Base-by-base conservation (phyloP, 2,329 filamentous ascomycete species). In the Dactylellina sp. region DNA sequence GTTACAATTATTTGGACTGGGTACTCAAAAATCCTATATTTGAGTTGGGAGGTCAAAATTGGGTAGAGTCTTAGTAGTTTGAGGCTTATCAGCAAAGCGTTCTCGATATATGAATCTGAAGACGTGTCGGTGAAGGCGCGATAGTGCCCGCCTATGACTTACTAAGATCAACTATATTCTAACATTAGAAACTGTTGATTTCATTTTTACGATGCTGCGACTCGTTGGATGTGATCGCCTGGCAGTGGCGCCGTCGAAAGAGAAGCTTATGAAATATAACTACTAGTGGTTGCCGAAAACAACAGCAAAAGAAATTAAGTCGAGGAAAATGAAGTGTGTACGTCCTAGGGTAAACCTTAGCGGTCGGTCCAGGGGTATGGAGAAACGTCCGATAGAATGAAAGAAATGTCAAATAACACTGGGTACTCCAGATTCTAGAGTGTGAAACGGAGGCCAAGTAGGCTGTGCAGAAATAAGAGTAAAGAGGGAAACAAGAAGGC, bases 241-340 rank as follows among this genome's bases (percentile, higher is more conserved):
- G 55, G 70, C 55, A 52, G 55, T 57, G 61, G 70, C 50, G 61
- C 70, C 63, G 68, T 65, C 53, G 46, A 40, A 64, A 40, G 49
- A 72, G 60, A 74, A 61, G 70, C 70, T 74, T 66, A 65, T 62
- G 61, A 74, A 61, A 74, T 74, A 66, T 53, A 65, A 68, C 20
- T 14, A n/a, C 61, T 35, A 49, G 40, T 20, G 60, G 53, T 59
- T 59, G 66, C 46, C 49, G 60, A 61, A 50, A 64, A 46, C 25
- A 50, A n/a, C 9, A 37, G 42, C 46, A 63, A 72, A 72, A 74
- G 56, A 49, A 74, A 74, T 61, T 44, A 16, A 50, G 46, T 60
- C 22, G 24, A 32, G 22, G 47, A 16, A 50, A 25, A 32, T 60
- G 32, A 37, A 22, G 46, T 35, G 55, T 50, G 47, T 74, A 57